Evolutionary conservation across 352 stramenopile species (phyloP), one percentile per base, ranked within the genome.

Genomic region (Globisporangium takayamanum): DNA sequence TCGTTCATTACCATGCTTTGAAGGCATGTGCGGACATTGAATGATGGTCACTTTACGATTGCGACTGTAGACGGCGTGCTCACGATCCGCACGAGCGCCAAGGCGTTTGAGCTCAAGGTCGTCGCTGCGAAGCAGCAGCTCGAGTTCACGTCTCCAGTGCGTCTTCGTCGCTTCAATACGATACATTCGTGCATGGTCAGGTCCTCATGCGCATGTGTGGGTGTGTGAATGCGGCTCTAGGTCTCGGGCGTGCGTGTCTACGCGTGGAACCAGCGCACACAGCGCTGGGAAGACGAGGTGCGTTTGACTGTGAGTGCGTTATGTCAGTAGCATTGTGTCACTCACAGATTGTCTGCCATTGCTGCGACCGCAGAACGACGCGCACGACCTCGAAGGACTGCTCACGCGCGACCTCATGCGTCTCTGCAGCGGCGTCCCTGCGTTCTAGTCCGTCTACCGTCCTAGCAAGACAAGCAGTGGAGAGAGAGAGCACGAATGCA

Each of bases 341-440:
- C 33, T 39, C 33, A 39, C 37, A 49, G 15, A 50, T 18, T 50
- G 18, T 22, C 10, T 57, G 42, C 36, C n/a, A 22, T 22, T 22
- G 22, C 22, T 0, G 22, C 22, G 22, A 22, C 22, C 0, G 22
- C 59, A 93, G 83, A 69, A 62, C 16, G 84, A 93, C 62, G 73
- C 73, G 33, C 84, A 93, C 59, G 84, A 93, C 56, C 74, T 91
- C 36, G 84, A 91, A 74, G 84, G 84, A 22, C 63, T 93, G 14
- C 56, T 93, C 14, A 93, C 84, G 20, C 80, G 84, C 42, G 84
- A 93, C 58, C 68, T 93, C 53, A 93, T 93, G 84, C 80, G 80
- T 33, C 66, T 80, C 30, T 93, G 84, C 69, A 67, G 69, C 4
- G 84, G 84, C 11, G 73, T 91, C 22, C 84, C 84, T 12, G 57